A percentile compares a stretch with the other conserved stretches of the same genome.
These are phyloP conservation scores for Candida sanyaensis DNA, from an alignment of 1,139 yeast species.

Conservation along the genomic window DNA sequence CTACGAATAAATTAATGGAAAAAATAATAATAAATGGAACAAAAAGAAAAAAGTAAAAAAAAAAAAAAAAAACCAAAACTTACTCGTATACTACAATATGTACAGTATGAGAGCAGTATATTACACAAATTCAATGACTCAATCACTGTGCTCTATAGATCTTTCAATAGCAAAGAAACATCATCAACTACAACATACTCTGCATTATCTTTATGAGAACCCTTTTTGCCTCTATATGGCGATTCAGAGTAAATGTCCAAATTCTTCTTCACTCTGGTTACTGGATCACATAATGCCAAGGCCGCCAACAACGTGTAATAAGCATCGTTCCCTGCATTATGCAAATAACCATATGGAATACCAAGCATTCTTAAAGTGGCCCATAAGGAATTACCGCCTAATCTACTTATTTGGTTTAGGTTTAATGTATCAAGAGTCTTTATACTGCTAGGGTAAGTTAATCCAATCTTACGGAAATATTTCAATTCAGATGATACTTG, in stretches of 20 bases:
- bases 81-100: not conserved
- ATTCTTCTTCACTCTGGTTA: slow-evolving; percentile 16
- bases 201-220: slow-evolving; percentile 3
- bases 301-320: slow-evolving; percentile 65
- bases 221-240: slow-evolving; percentile 12
- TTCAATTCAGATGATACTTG: slow-evolving; percentile 59
- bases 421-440: slow-evolving; percentile 54
- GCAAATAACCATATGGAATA: slow-evolving; percentile 68
- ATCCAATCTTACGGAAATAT: slow-evolving; percentile 52
- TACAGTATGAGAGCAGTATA: not conserved
- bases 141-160: not conserved
- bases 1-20: no score
- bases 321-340: slow-evolving; percentile 86
- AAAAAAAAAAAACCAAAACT: not conserved
- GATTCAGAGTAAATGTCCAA: slow-evolving; percentile 19
- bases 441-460: slow-evolving; percentile 30
- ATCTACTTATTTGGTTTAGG: slow-evolving; percentile 46
- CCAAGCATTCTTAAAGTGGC: slow-evolving; percentile 52
- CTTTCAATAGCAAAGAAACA: not conserved
- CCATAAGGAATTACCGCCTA: slow-evolving; percentile 50
- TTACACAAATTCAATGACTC: no score
- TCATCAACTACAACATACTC: slow-evolving; percentile 4
- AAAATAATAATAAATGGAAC: not conserved
- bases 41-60: no score
- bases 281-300: slow-evolving; percentile 58